A percentile compares a stretch with the other conserved stretches of the same genome.
Evolutionary conservation across 345 rosid species (phyloP).

Genomic region (Populus davidiana): DNA sequence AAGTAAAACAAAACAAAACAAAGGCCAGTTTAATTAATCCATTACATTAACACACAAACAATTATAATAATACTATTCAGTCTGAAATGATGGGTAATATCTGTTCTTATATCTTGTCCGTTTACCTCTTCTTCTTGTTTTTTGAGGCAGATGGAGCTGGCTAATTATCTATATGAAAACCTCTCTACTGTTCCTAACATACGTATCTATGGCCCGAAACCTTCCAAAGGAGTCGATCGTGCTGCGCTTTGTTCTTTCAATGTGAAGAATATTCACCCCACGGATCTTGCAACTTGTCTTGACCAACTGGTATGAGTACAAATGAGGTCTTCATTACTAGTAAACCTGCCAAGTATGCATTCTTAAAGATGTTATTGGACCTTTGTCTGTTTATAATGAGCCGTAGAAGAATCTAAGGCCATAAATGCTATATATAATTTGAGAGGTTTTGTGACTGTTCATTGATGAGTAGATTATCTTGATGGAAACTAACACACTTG

Average conservation of each 20-base stretch:
- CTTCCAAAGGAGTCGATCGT: conserved; percentile 53
- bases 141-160: conserved; percentile 56
- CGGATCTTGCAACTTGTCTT: conserved; percentile 86
- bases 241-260: conserved; percentile 92
- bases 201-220: conserved; percentile 83
- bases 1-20: too few relatives aligned
- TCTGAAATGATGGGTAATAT: too few relatives aligned
- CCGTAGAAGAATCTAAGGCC: neutral
- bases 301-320: conserved; percentile 69
- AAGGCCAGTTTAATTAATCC: too few relatives aligned
- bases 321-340: neutral
- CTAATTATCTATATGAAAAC: conserved; percentile 64
- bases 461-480: neutral
- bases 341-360: neutral
- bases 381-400: neutral
- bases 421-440: neutral
- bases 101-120: neutral
- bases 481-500: conserved; percentile 7
- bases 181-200: conserved; percentile 56
- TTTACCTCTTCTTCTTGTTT: neutral
- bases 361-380: neutral
- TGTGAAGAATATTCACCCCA: conserved; percentile 72
- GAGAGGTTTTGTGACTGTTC: neutral
- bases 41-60: too few relatives aligned
- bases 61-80: too few relatives aligned